Evolutionary conservation across 306 rosid species (phyloP), one percentile per base, ranked within the genome.

Genomic region (Cucurbita moschata): DNA sequence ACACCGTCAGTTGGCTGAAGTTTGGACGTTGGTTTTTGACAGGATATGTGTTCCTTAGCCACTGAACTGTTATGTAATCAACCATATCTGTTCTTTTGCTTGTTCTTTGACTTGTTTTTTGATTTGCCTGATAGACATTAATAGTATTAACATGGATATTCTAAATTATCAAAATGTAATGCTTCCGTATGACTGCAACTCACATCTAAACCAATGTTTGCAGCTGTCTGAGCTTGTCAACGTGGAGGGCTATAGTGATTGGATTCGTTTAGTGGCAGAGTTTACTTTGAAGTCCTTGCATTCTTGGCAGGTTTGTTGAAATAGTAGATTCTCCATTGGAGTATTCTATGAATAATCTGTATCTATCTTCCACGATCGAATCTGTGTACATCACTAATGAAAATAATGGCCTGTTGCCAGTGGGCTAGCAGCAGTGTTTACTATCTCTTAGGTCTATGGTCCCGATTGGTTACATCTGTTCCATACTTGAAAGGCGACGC

Each of bases 381-480:
- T 84, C 26, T 75, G 54, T 50, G 16, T 77, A 71, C 69, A 46
- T 71, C 76, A 40, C 79, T 90, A 81, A 88, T 80, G 70, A 52
- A 62, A 65, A 78, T 79, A 74, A 60, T 72, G 64, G 44, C 42
- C 69, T 82, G 62, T 79, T 85, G 79, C 73, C 88, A 94, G 99
- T 91, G 99, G 99, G 99, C 97, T 77, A 91, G 99, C 90, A 94
- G 91, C 84, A 94, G 99, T 64, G 95, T 94, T 49, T 94, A 94
- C 90, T 94, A 94, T 81, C 95, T 94, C 37, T 82, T 94, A 81
- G 99, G 99, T 55, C 81, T 94, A 35, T 94, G 99, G 99, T 94
- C 99, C 76, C 89, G 99, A 86, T 89, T 94, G 86, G 99, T 94
- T 79, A 75, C 97, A 59, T 94, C 99, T 83, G 97, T 94, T 78